Conservation (phyloP, 2,329 filamentous ascomycete species). For the Orbilia blumenaviensis region DNA sequence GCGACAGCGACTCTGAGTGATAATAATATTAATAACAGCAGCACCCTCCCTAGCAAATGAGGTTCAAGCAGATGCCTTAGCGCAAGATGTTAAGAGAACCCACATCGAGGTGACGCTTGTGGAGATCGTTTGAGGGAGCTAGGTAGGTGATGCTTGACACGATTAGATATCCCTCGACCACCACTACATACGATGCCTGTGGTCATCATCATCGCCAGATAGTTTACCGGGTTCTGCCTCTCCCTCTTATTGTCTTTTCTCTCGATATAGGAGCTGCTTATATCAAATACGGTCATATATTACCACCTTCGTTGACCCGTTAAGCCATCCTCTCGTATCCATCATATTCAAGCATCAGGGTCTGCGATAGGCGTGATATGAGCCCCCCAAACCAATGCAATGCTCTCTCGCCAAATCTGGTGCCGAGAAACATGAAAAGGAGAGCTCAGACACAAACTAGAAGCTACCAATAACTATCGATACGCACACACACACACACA, state of each 20-base stretch:
- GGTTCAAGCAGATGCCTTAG: conserved; percentile 41
- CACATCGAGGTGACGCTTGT: conserved; percentile 18
- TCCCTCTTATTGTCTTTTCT: neutral
- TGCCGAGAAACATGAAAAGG: conserved; percentile 42
- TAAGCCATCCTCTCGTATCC: conserved; percentile 10
- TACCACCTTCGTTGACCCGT: neutral
- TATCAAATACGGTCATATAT: conserved; percentile 32
- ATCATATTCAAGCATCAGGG: neutral
- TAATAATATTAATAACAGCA: conserved; percentile 41
- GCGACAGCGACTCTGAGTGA: conserved; percentile 25
- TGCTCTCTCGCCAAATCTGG: conserved; percentile 32
- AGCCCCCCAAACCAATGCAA: neutral
- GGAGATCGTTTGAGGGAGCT: conserved; percentile 45
- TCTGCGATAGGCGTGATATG: conserved; percentile 5
- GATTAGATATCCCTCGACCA: conserved; percentile 8
- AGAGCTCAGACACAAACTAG: conserved; percentile 48
- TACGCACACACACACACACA: conserved; percentile 14
- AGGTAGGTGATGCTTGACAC: conserved; percentile 28
- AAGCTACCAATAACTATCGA: too few species aligned
- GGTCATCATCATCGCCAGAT: neutral
- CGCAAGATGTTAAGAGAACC: conserved; percentile 23
- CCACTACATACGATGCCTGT: too few species aligned
- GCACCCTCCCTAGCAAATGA: conserved; percentile 30
- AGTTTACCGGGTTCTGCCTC: neutral
- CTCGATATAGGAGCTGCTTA: neutral